Conservation (phyloP, 257 asterid genomes). For the Paraleonurus japonicus region DNA sequence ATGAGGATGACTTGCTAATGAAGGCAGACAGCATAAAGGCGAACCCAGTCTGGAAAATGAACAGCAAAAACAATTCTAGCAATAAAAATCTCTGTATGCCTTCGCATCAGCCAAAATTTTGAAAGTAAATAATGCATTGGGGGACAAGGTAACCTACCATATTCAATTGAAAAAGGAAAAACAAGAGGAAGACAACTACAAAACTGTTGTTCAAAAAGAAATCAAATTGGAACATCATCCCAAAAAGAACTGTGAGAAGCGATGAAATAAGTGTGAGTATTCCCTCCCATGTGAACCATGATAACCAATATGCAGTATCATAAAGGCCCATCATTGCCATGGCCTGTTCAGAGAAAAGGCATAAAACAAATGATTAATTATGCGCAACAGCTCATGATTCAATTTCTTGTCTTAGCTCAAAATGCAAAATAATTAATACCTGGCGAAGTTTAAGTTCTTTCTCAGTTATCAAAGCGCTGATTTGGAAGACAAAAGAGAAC, state of each 20-base stretch:
- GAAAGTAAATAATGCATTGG: neutral
- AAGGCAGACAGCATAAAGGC: constrained; percentile 82
- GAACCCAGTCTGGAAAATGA: constrained; percentile 61
- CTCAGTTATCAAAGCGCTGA: constrained; percentile 69
- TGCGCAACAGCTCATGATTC: constrained; percentile 16
- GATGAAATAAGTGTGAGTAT: constrained; percentile 59
- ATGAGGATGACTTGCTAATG: constrained; percentile 72
- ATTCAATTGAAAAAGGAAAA: constrained; percentile 80
- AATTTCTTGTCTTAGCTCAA: constrained; percentile 8
- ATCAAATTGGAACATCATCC: constrained; percentile 94
- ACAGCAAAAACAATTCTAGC: constrained; percentile 20
- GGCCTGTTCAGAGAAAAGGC: constrained; percentile 47
- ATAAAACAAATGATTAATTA: constrained; percentile 16
- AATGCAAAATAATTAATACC: constrained; percentile 44
- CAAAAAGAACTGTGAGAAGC: constrained; percentile 72
- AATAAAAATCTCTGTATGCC: constrained; percentile 14
- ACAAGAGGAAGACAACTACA: constrained; percentile 66
- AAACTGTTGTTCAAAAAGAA: constrained; percentile 79
- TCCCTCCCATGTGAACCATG: constrained; percentile 97
- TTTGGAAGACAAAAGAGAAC: constrained; percentile 93
- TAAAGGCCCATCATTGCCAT: constrained; percentile 97
- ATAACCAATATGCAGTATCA: constrained; percentile 92
- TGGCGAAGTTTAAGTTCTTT: constrained; percentile 95
- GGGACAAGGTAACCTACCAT: constrained; percentile 58
- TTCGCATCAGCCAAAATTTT: constrained; percentile 7